A percentile compares a stretch with the other conserved stretches of the same genome.
These are phyloP conservation scores for Cordyceps farinosa DNA, from an alignment of 2,329 filamentous ascomycete species.

Conservation along the genomic window DNA sequence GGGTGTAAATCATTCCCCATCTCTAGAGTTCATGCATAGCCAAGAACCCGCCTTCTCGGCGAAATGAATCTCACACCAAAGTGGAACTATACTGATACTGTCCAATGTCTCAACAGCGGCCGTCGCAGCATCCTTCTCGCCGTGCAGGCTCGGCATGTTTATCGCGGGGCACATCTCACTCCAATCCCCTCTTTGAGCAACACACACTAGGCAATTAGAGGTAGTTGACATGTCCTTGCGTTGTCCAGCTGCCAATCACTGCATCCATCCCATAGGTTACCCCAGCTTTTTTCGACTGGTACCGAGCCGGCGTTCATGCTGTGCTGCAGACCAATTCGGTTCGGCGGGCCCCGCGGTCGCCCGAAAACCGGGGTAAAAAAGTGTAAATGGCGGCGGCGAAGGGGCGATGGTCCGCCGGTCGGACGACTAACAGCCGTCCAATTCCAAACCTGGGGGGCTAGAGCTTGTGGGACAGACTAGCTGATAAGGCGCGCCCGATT, in stretches of 20 bases:
- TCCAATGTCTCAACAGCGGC: too few relatives aligned
- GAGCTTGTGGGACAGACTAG: slow-evolving; percentile 1
- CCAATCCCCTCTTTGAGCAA: neutral
- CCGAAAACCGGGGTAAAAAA: slow-evolving; percentile 10
- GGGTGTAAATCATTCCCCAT: too few relatives aligned
- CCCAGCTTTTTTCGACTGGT: neutral
- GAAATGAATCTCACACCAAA: too few relatives aligned
- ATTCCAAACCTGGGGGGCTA: neutral
- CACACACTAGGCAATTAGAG: slow-evolving; percentile 7
- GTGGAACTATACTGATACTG: too few relatives aligned
- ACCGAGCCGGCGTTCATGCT: neutral
- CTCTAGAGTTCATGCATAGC: too few relatives aligned
- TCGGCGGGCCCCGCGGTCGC: slow-evolving; percentile 10
- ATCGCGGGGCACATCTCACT: neutral
- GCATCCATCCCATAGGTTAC: neutral
- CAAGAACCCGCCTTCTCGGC: too few relatives aligned
- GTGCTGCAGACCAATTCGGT: neutral
- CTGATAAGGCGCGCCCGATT: slow-evolving; percentile 13
- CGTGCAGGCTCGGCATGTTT: neutral
- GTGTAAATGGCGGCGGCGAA: slow-evolving; percentile 5
- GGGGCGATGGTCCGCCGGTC: slow-evolving; percentile 3
- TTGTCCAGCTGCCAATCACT: neutral
- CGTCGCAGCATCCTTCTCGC: neutral
- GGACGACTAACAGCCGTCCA: slow-evolving; percentile 2
- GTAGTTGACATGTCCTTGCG: neutral